These are phyloP conservation scores for Tetrahymena borealis DNA, from an alignment of 73 alveolate genomes.

Conservation along the genomic window DNA sequence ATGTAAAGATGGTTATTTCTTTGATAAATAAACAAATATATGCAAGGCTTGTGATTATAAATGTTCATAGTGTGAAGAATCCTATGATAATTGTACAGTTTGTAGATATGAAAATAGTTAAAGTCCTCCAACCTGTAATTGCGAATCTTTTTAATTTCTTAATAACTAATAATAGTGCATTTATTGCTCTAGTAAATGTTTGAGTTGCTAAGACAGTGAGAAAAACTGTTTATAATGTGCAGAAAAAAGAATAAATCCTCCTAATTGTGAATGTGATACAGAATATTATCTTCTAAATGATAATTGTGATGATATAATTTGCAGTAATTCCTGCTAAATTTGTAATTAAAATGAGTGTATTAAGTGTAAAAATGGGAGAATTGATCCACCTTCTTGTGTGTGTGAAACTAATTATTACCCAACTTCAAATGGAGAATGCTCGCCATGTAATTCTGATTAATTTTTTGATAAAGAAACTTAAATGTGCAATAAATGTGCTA, in stretches of 20 bases:
- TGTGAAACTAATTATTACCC: background rate
- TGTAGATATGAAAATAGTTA: background rate
- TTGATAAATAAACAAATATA: background rate
- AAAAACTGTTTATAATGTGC: background rate
- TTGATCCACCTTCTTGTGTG: background rate
- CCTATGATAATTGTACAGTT: background rate
- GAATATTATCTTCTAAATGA: background rate
- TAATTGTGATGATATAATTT: background rate
- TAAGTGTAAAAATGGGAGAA: background rate
- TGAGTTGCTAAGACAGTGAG: background rate
- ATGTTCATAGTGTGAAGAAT: background rate
- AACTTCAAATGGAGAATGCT: background rate
- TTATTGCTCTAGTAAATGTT: background rate
- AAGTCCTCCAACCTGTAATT: background rate
- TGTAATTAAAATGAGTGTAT: background rate
- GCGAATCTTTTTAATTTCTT: background rate
- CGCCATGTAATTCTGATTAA: background rate
- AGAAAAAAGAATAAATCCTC: background rate
- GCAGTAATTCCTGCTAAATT: background rate
- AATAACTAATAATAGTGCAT: background rate
- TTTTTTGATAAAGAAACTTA: background rate
- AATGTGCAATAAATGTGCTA: background rate
- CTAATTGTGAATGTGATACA: background rate
- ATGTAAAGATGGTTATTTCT: background rate
- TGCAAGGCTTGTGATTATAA: background rate